Evolutionary conservation across 2,329 filamentous ascomycete genomes (phyloP), one percentile per base, ranked within the genome.

Genomic region (Alternaria consortialis): DNA sequence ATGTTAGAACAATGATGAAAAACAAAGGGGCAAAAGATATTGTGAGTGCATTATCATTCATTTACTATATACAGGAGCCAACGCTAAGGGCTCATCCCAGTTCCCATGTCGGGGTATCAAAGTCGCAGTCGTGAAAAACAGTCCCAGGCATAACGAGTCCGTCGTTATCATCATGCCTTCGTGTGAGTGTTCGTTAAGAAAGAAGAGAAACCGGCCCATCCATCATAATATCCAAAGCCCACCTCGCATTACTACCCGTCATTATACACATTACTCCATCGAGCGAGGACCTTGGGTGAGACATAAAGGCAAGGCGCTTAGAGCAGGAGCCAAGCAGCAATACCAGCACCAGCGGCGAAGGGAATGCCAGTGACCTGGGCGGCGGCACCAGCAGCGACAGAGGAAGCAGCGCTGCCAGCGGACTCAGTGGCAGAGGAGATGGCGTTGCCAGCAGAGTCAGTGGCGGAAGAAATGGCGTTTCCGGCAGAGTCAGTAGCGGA

Each of bases 261-360:
- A 75, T 75, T 77, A 75, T 73, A 64, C 66, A 71, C 71, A 77
- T 76, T 77, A 76, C 63, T 68, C 66, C 65, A 47, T 62, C 59
- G 56, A 66, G 60, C 53, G 56, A 67, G 60, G 65, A 64, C 53
- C 62, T 75, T 68, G 66, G 64, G 60, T 47, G 53, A 44, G 31
- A 42, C 36, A 13, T 50, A 36, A 52, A 44, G 25, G 37, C 51
- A 31, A 53, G 27, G 59, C 47, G 63, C 67, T 79, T 80, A 80
- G 63, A 80, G 65, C 60, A 80, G 63, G 65, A 80, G 63, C 65
- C 75, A 69, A 53, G 77, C 77, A 51, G 76, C 75, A 42, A 78
- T 57, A 66, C 74, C 78, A 34, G 70, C 74, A 57, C 69, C 78
- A 65, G 75, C 79, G 43, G 74, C 73, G 37, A 80, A 51, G 36